Base-by-base conservation (phyloP, 1,139 yeast species). In the Dujonia santamariae region DNA sequence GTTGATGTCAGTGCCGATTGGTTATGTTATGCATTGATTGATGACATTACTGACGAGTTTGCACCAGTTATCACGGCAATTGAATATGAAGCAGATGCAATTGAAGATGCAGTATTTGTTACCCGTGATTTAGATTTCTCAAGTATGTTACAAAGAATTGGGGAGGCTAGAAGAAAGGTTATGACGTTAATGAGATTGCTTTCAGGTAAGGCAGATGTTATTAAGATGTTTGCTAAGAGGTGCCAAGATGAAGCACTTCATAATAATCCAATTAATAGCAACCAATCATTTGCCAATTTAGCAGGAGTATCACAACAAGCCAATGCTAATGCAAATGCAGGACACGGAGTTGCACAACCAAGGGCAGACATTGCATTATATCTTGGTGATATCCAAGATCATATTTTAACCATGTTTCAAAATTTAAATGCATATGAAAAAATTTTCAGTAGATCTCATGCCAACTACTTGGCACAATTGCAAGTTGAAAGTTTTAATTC, bases 371-470 rank as follows among this genome's bases (percentile, higher is more conserved):
- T 84, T 53, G 92, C 92, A 0, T 69, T 92, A 43, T 92, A 90
- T 56, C 63, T 92, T 43, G 97, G 97, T 40, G 98, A 92, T 78
- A 90, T 90, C 51, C 97, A 90, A 63, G 97, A 90, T 72, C 98
- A 90, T 73, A 85, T 90, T 50, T 80, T 90, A 42, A 90, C 97
- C 13, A 90, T 90, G 97, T 85, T 81, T 58, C 96, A 88, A 59
- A 88, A 87, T 50, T 73, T 90, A 53, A 61, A 81, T 34, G 86
- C 95, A 3, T 90, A 87, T 51, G 98, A 90, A 58, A 90, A 90
- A 71, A 88, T 90, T 48, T 83, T 92, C 53, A 81, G 95, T 30
- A 75, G 97, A 45, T 84, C 95, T 1, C 97, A 90, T 56, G 75
- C 96, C 19, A 90, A 90, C 55, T 90, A 90, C 56, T 68, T 90